A percentile compares a stretch with the other conserved stretches of the same genome.
phyloP scores from a whole-genome alignment of 2,329 filamentous ascomycete genomes.

The Pseudodiploospora longispora region DNA sequence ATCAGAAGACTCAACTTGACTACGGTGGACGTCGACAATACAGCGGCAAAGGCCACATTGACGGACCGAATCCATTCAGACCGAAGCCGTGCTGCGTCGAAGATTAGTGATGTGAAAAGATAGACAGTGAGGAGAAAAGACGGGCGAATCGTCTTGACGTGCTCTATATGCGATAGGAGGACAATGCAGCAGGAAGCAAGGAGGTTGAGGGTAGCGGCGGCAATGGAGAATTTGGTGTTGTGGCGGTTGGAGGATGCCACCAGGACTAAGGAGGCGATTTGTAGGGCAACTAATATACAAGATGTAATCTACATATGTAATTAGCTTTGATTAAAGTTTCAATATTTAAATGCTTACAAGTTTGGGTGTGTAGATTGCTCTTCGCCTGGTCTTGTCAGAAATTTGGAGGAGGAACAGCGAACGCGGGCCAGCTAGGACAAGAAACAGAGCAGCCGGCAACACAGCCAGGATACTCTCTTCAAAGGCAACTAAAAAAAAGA shows the following conservation, averaged over 20 bases:
- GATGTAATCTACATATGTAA: slow-evolving; percentile 14
- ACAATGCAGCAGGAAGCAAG: slow-evolving; percentile 19
- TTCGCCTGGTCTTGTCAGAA: slow-evolving; percentile 16
- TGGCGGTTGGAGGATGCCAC: slow-evolving; percentile 16
- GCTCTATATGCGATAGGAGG: slow-evolving; percentile 21
- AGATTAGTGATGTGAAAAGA: slow-evolving; percentile 21
- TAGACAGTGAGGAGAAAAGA: slow-evolving; percentile 23
- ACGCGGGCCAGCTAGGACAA: slow-evolving; percentile 15
- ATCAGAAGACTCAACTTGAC: slow-evolving; percentile 18
- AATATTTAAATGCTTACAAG: slow-evolving; percentile 11
- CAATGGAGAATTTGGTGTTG: slow-evolving; percentile 21
- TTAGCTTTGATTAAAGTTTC: too few species aligned
- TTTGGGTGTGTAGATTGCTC: slow-evolving; percentile 19
- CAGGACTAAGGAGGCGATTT: slow-evolving; percentile 18
- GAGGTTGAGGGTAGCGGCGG: slow-evolving; percentile 20
- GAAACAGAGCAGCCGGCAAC: slow-evolving; percentile 17
- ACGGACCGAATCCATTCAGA: slow-evolving; percentile 24
- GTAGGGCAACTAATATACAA: slow-evolving; percentile 14
- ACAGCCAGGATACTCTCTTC: slow-evolving; percentile 21
- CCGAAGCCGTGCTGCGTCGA: slow-evolving; percentile 23
- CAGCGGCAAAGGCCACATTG: slow-evolving; percentile 16
- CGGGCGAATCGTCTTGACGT: slow-evolving; percentile 24
- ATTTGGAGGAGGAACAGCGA: slow-evolving; percentile 15
- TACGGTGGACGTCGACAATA: slow-evolving; percentile 14
- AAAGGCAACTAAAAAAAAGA: slow-evolving; percentile 16